Evolutionary conservation across 495 filamentous ascomycete species (phyloP).

Genomic region (Talaromyces stipitatus): DNA sequence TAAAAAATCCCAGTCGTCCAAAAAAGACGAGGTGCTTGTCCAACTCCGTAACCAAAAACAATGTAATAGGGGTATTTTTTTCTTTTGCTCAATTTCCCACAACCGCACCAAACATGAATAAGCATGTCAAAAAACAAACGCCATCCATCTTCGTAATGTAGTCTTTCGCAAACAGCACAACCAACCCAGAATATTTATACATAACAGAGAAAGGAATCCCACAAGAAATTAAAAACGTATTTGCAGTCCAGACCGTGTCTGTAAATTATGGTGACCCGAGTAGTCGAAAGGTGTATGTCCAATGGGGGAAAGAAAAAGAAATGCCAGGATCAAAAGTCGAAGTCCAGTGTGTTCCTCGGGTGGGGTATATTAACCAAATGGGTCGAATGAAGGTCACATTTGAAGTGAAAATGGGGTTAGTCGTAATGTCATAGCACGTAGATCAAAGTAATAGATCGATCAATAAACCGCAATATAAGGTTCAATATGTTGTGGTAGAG

Average conservation of each 20-base stretch:
- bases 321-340: not conserved
- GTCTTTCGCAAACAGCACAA: slow-evolving; percentile 2
- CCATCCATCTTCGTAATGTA: slow-evolving; percentile 3
- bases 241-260: not conserved
- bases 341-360: not conserved
- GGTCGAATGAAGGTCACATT: not conserved
- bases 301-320: not conserved
- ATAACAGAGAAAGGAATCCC: not conserved
- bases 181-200: slow-evolving; percentile 2
- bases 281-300: not conserved
- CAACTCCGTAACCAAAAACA: not conserved
- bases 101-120: not conserved
- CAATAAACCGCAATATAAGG: slow-evolving; percentile 2
- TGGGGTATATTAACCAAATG: not conserved
- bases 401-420: not conserved
- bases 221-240: not conserved
- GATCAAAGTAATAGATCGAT: not conserved
- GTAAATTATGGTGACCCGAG: not conserved
- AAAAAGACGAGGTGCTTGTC: not conserved
- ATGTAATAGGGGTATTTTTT: slow-evolving; percentile 1
- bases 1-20: not conserved
- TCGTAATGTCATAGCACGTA: slow-evolving; percentile 3
- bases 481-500: not conserved
- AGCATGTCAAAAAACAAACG: not conserved
- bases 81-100: not conserved